Evolutionary conservation across 2,329 filamentous ascomycete genomes (phyloP), one percentile per base, ranked within the genome.

Genomic region (Hypoxylon sp.): DNA sequence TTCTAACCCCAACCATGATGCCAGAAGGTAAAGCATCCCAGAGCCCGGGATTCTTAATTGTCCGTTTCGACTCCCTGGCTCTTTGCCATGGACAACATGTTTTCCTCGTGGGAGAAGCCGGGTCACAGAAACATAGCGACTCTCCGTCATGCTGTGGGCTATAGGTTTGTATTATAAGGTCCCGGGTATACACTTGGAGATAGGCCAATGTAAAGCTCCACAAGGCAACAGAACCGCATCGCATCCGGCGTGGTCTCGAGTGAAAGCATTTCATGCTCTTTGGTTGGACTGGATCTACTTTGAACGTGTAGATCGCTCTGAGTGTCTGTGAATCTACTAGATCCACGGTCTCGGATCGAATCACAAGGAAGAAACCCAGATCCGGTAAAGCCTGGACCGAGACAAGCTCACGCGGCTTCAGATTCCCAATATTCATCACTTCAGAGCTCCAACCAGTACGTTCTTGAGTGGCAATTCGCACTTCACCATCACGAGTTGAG

Each of bases 81-180:
- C 84, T 82, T 5, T 78, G 75, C 86, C 86, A 89, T 1, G 81
- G 76, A 67, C 83, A 87, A 66, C 82, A 86, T 5, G 80, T 81
- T 36, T 81, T 80, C 14, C 76, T 80, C 0, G 79, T 78, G 1
- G 80, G 78, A 0, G 78, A 79, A 2, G 73, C 74, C 1, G 81
- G 80, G 63, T 84, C 81, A 48, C 84, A 83, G 56, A 90, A 85
- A 74, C 86, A 89, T 10, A 93, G 87, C 56, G 81, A 83, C 73
- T 83, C 86, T 36, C 79, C 83, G 10, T 87, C 85, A 30, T 83
- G 80, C 9, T 83, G 79, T 0, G 88, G 85, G 0, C 84, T 80
- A 73, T 90, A 92, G 0, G 85, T 90, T 58, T 91, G 89, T 68
- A 93, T 81, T 19, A 92, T 82, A 62, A 90, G 88, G 52, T 90